Evolutionary conservation across 164 flowering plant species (phyloP).

Genomic region (Brasenia schreberi): DNA sequence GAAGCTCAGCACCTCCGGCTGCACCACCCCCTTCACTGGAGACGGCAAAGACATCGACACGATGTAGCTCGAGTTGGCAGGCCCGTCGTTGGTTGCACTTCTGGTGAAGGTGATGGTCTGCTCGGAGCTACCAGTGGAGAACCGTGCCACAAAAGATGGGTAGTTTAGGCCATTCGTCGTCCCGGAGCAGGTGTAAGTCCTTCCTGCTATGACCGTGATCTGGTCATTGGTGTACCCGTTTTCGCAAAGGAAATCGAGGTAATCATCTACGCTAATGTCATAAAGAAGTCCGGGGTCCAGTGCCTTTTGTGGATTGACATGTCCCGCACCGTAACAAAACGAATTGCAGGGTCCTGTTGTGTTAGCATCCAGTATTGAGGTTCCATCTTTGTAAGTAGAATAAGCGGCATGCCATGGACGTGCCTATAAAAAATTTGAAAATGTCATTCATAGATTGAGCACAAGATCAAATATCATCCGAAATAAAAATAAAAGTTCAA

Average conservation of each 20-base stretch:
- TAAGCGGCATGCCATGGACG: constrained; percentile 20
- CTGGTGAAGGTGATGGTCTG: background rate
- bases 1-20: constrained; percentile 1
- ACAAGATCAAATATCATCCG: too few species aligned
- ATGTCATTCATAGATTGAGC: constrained; percentile 3
- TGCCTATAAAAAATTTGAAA: background rate
- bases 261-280: constrained; percentile 42
- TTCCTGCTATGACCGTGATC: constrained; percentile 25
- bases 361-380: constrained; percentile 54
- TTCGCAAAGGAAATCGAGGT: constrained; percentile 65
- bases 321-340: constrained; percentile 38
- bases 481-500: too few species aligned
- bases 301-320: constrained; percentile 24
- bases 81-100: background rate
- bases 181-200: constrained; percentile 23
- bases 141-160: background rate
- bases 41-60: constrained; percentile 1
- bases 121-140: background rate
- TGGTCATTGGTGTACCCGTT: constrained; percentile 32
- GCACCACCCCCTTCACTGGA: background rate
- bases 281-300: constrained; percentile 40
- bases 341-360: constrained; percentile 54
- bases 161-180: background rate
- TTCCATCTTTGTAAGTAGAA: constrained; percentile 43
- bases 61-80: constrained; percentile 1